These are phyloP conservation scores for Lasiosphaeriaceae sp. DNA, from an alignment of 495 filamentous ascomycete species.

Conservation along the genomic window DNA sequence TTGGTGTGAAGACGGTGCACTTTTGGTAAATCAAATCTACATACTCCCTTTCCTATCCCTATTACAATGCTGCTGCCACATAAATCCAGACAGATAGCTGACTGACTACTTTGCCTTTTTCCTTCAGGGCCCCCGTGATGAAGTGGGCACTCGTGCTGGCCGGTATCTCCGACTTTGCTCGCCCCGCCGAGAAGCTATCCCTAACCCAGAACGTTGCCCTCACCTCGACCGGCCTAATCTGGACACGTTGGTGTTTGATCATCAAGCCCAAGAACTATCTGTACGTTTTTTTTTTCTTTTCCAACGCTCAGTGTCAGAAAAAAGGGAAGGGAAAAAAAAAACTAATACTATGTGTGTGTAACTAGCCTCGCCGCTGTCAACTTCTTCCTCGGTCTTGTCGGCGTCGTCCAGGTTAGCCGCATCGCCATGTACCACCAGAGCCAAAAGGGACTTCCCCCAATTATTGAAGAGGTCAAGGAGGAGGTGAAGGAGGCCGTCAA, in stretches of 20 bases:
- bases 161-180: conserved; percentile 84
- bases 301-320: not conserved
- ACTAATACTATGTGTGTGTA: not conserved
- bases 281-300: conserved; percentile 45
- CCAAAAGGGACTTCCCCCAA: conserved; percentile 49
- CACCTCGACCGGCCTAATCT: conserved; percentile 86
- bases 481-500: conserved; percentile 5
- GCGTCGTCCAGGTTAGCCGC: conserved; percentile 72
- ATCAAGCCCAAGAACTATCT: conserved; percentile 90
- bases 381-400: conserved; percentile 93
- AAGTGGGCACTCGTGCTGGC: conserved; percentile 95
- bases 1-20: conserved; percentile 94
- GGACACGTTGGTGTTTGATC: conserved; percentile 97
- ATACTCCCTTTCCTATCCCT: not conserved
- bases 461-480: conserved; percentile 42
- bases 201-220: conserved; percentile 87
- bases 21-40: conserved; percentile 64
- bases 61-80: too few relatives aligned
- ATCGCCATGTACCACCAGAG: conserved; percentile 65
- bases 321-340: not conserved
- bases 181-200: conserved; percentile 89
- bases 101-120: not conserved
- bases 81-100: not conserved
- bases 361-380: conserved; percentile 86
- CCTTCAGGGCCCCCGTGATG: conserved; percentile 84